These are phyloP conservation scores for Solanum phureja DNA, from an alignment of 257 asterid genomes.

Conservation along the genomic window DNA sequence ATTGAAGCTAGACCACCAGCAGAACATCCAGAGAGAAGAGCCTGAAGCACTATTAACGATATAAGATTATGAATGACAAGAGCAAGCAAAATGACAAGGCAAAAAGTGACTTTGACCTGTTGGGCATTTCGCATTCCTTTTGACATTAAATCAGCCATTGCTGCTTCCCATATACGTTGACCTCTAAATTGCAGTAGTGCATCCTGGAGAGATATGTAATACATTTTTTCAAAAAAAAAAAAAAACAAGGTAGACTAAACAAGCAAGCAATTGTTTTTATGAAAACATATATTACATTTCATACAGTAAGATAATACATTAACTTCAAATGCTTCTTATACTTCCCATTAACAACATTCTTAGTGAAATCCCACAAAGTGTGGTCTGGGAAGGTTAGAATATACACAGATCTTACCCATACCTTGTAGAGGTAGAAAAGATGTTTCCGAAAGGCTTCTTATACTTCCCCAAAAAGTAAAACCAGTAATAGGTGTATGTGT, in stretches of 20 bases:
- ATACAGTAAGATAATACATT: neutral
- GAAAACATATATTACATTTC: neutral
- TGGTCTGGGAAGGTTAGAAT: neutral
- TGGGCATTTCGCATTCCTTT: conserved; percentile 48
- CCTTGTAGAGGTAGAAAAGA: neutral
- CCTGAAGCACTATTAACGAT: conserved; percentile 18
- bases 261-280: neutral
- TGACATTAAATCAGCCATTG: conserved; percentile 39
- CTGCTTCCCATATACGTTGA: conserved; percentile 44
- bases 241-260: neutral
- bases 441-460: neutral
- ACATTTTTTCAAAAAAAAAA: neutral
- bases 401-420: neutral
- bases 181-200: conserved; percentile 53
- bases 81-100: neutral
- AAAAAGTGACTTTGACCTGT: conserved; percentile 13
- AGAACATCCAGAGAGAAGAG: conserved; percentile 63
- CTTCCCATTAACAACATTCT: neutral
- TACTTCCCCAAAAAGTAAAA: neutral
- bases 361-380: neutral
- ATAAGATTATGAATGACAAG: neutral
- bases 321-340: neutral
- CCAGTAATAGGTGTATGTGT: neutral
- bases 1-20: conserved; percentile 63
- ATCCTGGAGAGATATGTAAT: conserved; percentile 21